Conservation (phyloP, 192 early-diverging fungal genomes). For the Chytriomyces sp. region DNA sequence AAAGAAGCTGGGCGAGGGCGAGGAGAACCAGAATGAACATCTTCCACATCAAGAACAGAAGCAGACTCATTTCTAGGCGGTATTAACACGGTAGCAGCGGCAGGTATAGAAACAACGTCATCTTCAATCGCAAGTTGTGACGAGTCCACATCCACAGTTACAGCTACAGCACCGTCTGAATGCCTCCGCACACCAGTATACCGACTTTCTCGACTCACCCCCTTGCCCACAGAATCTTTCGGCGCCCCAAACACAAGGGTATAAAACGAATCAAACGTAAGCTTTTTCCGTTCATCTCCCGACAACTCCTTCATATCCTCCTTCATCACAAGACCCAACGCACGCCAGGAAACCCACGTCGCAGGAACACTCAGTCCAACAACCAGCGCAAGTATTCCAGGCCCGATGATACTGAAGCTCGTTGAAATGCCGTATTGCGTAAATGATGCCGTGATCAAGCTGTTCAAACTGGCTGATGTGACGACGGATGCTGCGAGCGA, state of each 20-base stretch:
- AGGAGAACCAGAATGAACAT: background rate
- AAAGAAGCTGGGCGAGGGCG: background rate
- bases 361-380: background rate
- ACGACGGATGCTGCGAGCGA: background rate
- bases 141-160: too few species aligned
- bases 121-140: too few species aligned
- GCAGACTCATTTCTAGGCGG: background rate
- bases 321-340: background rate
- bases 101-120: background rate
- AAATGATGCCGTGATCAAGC: background rate
- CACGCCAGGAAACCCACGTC: background rate
- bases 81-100: background rate
- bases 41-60: background rate
- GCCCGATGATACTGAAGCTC: background rate
- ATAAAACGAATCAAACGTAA: background rate
- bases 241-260: background rate
- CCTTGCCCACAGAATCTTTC: background rate
- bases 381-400: background rate
- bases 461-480: background rate
- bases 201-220: too few species aligned
- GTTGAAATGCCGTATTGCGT: background rate
- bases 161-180: too few species aligned
- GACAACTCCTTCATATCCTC: background rate
- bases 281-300: background rate
- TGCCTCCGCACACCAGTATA: too few species aligned